Base-by-base conservation (phyloP, 495 filamentous ascomycete genomes). In the Neurospora sp. region DNA sequence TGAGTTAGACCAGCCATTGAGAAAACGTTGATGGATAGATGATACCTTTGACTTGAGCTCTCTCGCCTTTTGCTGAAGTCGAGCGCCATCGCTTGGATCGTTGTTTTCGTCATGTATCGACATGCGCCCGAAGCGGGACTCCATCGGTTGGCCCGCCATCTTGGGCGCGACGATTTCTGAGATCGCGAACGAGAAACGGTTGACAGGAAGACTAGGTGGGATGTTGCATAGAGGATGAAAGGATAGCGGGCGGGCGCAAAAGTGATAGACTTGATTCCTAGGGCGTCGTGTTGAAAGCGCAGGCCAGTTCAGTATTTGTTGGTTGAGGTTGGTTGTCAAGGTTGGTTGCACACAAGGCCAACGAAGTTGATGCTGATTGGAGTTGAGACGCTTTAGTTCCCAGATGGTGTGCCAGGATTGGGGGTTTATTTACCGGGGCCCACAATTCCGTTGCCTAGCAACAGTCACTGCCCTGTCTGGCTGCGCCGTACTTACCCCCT, bases 111-210 rank as follows among this genome's bases (percentile, higher is more conserved):
- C 93, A 75, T 90, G 91, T 42, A 97, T 90, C 20, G 92, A 90
- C 80, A 96, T 83, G 75, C 88, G 90, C 87, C 94, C 93, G 77
- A 97, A 91, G 69, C 92, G 91, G 83, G 91, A 83, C 79, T 97
- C 93, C 16, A 97, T 78, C 39, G 81, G 81, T 73, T 85, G 81
- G 46, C 82, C 77, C 40, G 87, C 82, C 86, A 89, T 88, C 76
- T 72, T 76, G 65, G 1, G n/a, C 41, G 27, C 40, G 37, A 65
- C 48, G 46, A 37, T 16, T 59, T 61, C 3, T 71, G 59, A 5
- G 39, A 39, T 59, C n/a, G 65, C 38, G 71, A 61, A 42, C 16
- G 53, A 71, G 35, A 73, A 53, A 53, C 14, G 39, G 65, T 72
- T 7, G 39, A 53, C 16, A 71, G 42, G 46, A 53, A 11, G 71